phyloP scores from a whole-genome alignment of 352 stramenopile genomes.

The Globisporangium viniferum region DNA sequence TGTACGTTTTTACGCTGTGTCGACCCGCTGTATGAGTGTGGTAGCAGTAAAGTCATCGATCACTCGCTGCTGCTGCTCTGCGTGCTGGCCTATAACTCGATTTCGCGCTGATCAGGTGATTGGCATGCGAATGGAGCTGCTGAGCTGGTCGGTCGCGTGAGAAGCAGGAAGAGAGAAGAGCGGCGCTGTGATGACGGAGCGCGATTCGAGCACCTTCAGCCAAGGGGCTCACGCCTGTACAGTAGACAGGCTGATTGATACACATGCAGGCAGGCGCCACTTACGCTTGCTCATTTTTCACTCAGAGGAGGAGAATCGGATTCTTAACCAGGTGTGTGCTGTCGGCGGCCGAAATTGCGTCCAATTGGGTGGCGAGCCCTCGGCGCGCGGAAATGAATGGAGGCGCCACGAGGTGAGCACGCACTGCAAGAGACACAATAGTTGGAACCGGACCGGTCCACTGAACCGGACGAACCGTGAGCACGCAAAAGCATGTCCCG shows the following conservation, averaged over 20 bases:
- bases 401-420: conserved; percentile 12
- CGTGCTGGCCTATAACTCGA: neutral
- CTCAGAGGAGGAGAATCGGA: conserved; percentile 65
- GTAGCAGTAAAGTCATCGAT: neutral
- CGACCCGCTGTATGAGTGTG: neutral
- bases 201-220: neutral
- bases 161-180: neutral
- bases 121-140: neutral
- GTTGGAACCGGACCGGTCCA: conserved; percentile 4
- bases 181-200: neutral
- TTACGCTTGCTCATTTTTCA: conserved; percentile 87
- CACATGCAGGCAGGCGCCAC: conserved; percentile 21
- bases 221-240: neutral
- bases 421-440: conserved; percentile 11
- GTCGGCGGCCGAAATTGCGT: conserved; percentile 12
- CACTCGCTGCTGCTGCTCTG: neutral
- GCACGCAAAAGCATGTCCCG: neutral
- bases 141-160: neutral
- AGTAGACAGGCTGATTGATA: neutral
- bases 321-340: conserved; percentile 27
- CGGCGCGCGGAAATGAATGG: conserved; percentile 22
- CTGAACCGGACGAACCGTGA: neutral
- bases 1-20: too few species aligned
- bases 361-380: conserved; percentile 15
- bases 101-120: neutral